These are phyloP conservation scores for Lojkania enalia DNA, from an alignment of 2,329 filamentous ascomycete species.

Conservation along the genomic window DNA sequence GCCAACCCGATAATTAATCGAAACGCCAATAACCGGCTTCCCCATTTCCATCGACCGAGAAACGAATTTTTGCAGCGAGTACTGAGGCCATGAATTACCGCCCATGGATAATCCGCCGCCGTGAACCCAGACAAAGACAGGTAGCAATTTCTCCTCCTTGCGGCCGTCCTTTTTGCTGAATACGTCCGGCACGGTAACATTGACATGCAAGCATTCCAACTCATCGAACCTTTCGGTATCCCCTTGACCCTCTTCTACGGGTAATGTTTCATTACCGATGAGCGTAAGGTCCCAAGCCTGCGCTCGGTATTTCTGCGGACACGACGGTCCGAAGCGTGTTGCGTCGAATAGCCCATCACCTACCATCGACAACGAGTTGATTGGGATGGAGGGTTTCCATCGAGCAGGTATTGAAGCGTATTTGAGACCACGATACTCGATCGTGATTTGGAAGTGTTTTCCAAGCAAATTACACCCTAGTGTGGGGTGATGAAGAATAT, in stretches of 20 bases:
- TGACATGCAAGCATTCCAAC: slow-evolving; percentile 40
- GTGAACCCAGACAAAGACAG: slow-evolving; percentile 58
- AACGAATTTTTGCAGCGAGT: slow-evolving; percentile 51
- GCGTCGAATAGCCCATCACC: slow-evolving; percentile 31
- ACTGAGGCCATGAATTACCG: slow-evolving; percentile 58
- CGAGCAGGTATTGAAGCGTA: slow-evolving; percentile 40
- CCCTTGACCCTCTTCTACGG: slow-evolving; percentile 20
- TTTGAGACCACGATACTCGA: slow-evolving; percentile 43
- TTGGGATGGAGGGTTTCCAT: slow-evolving; percentile 34
- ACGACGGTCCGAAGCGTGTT: slow-evolving; percentile 42
- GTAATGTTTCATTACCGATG: slow-evolving; percentile 21
- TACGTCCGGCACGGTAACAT: slow-evolving; percentile 34
- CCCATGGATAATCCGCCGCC: slow-evolving; percentile 57
- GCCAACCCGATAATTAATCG: slow-evolving; percentile 41
- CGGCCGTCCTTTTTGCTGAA: background rate
- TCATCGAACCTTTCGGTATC: slow-evolving; percentile 32
- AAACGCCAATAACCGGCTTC: slow-evolving; percentile 50
- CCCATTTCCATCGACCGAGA: slow-evolving; percentile 48
- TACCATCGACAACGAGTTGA: slow-evolving; percentile 11
- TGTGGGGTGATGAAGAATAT: slow-evolving; percentile 17
- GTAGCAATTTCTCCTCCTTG: slow-evolving; percentile 35
- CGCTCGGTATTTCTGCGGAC: slow-evolving; percentile 39
- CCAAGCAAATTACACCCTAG: slow-evolving; percentile 23
- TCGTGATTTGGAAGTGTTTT: slow-evolving; percentile 18
- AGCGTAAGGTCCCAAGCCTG: slow-evolving; percentile 34